phyloP scores from a whole-genome alignment of 1,284 basidiomycete genomes.

The Schizopora paradoxa region DNA sequence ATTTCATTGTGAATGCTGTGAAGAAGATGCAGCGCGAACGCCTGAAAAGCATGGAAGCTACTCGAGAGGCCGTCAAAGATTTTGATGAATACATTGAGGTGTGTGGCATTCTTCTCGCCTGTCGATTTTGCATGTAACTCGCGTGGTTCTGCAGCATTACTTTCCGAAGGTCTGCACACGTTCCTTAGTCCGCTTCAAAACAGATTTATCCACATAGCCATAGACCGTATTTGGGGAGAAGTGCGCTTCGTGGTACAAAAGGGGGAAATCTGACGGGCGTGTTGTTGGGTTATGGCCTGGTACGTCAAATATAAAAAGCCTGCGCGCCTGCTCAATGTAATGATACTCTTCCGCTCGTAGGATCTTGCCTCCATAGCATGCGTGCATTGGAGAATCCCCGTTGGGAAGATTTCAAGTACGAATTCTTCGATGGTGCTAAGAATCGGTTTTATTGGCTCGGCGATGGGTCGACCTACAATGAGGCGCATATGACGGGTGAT shows the following conservation, averaged over 20 bases:
- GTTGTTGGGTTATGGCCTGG: slow-evolving; percentile 57
- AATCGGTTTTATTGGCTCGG: slow-evolving; percentile 58
- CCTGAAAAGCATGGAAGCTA: slow-evolving; percentile 52
- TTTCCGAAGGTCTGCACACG: slow-evolving; percentile 38
- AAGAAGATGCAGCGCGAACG: slow-evolving; percentile 54
- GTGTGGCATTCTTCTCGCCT: slow-evolving; percentile 8
- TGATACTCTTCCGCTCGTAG: slow-evolving; percentile 23
- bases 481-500: slow-evolving; percentile 39
- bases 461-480: slow-evolving; percentile 44
- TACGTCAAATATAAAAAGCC: slow-evolving; percentile 20
- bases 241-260: slow-evolving; percentile 64
- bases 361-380: slow-evolving; percentile 48
- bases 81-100: slow-evolving; percentile 52
- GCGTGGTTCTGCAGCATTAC: slow-evolving; percentile 37
- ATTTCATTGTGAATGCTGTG: slow-evolving; percentile 46
- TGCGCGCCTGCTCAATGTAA: not conserved
- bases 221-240: slow-evolving; percentile 54
- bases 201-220: not conserved
- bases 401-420: slow-evolving; percentile 63
- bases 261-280: slow-evolving; percentile 50
- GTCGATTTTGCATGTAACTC: not conserved
- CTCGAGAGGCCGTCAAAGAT: slow-evolving; percentile 49
- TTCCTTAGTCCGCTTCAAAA: too few species aligned
- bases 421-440: slow-evolving; percentile 35
- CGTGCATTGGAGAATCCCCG: slow-evolving; percentile 47